Percentiles rank a stretch among this genome's conserved stretches.
Conservation (phyloP, 1,139 yeast species). For the Blastobotrys indianensis region DNA sequence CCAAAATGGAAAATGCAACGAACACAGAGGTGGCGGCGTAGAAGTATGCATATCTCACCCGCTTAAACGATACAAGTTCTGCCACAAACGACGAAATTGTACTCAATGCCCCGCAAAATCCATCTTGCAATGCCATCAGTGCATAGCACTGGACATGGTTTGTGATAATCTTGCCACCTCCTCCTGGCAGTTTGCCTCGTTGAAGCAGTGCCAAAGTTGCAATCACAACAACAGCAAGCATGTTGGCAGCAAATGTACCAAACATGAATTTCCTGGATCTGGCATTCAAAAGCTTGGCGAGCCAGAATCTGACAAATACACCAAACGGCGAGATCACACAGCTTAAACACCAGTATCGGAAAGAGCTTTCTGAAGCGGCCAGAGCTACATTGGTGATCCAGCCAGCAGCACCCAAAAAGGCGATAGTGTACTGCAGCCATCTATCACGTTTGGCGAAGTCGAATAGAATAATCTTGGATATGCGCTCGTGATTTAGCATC, state of each 20-base stretch:
- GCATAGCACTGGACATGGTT: conserved; percentile 44
- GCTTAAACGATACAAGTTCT: conserved; percentile 47
- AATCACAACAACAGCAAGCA: conserved; percentile 52
- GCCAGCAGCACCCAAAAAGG: conserved; percentile 31
- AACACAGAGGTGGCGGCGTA: conserved; percentile 39
- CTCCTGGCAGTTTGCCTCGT: conserved; percentile 38
- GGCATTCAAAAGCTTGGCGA: conserved; percentile 46
- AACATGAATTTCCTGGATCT: conserved; percentile 43
- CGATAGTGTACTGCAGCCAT: conserved; percentile 8
- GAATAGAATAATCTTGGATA: background rate
- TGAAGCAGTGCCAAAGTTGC: conserved; percentile 49
- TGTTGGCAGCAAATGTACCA: conserved; percentile 74
- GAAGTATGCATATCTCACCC: conserved; percentile 32
- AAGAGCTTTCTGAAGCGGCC: conserved; percentile 31
- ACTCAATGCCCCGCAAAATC: conserved; percentile 72
- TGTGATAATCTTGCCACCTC: conserved; percentile 24
- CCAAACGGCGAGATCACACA: conserved; percentile 62
- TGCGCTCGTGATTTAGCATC: background rate
- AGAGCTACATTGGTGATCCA: conserved; percentile 45
- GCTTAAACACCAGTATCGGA: conserved; percentile 63
- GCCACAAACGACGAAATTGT: conserved; percentile 73
- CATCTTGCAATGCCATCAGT: conserved; percentile 53
- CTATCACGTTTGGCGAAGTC: background rate
- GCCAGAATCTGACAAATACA: conserved; percentile 51
- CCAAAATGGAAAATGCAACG: conserved; percentile 35